These are phyloP conservation scores for Hylodesmum podocarpum DNA, from an alignment of 306 rosid genomes.

Conservation along the genomic window DNA sequence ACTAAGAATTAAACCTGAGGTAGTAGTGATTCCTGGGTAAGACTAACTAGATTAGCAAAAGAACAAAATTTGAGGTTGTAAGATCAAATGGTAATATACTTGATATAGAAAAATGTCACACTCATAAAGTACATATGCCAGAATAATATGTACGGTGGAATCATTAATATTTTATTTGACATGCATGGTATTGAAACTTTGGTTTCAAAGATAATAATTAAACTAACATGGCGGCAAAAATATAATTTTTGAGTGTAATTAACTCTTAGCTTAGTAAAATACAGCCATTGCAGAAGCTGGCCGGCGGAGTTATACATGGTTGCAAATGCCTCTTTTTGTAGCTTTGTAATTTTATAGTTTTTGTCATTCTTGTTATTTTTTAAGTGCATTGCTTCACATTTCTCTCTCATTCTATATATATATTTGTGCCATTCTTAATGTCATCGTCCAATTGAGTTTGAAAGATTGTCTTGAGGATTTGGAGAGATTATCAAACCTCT, in stretches of 20 bases:
- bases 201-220: neutral
- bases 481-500: neutral
- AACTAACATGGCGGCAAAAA: constrained; percentile 15
- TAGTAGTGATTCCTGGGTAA: neutral
- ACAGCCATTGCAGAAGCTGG: constrained; percentile 32
- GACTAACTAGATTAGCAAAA: neutral
- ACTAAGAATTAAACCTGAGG: neutral
- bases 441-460: constrained; percentile 2
- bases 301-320: constrained; percentile 34
- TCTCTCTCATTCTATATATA: neutral
- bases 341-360: constrained; percentile 21
- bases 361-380: constrained; percentile 29
- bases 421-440: constrained; percentile 4
- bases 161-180: neutral
- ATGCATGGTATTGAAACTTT: constrained; percentile 1
- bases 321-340: neutral
- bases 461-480: constrained; percentile 6
- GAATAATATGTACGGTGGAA: constrained; percentile 12
- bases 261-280: neutral
- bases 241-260: constrained; percentile 16
- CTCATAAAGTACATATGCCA: constrained; percentile 24
- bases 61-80: neutral
- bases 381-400: neutral
- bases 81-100: neutral
- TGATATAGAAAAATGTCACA: neutral